phyloP scores from a whole-genome alignment of 2,329 filamentous ascomycete genomes.

The Ophiostoma himal-ulmi region DNA sequence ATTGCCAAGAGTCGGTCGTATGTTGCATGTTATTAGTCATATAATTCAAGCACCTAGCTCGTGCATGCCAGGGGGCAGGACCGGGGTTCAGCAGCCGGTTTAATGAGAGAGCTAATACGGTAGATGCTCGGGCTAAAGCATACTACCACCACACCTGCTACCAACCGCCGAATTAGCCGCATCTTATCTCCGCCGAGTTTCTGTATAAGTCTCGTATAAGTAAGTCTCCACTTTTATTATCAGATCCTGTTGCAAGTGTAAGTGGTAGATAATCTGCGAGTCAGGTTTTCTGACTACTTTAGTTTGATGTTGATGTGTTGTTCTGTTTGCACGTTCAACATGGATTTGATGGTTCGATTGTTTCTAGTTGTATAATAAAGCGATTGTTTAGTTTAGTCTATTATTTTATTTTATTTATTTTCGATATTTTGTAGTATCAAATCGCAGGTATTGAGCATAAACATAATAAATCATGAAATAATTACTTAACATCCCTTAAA shows the following conservation, averaged over 20 bases:
- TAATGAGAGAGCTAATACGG: not conserved
- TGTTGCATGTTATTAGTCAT: not conserved
- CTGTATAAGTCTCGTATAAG: conserved; percentile 4
- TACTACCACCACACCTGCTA: not conserved
- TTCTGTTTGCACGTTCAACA: too few relatives aligned
- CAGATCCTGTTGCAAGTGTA: conserved; percentile 11
- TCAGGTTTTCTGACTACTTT: too few relatives aligned
- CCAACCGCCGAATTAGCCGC: not conserved
- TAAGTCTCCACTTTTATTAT: conserved; percentile 15
- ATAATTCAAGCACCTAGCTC: not conserved
- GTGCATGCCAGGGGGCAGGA: not conserved
- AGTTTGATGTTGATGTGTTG: too few relatives aligned
- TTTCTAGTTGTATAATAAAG: too few relatives aligned
- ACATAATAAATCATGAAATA: too few relatives aligned
- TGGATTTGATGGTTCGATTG: too few relatives aligned
- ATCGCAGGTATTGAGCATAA: too few relatives aligned
- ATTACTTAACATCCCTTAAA: too few relatives aligned
- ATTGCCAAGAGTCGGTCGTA: not conserved
- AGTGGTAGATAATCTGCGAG: not conserved
- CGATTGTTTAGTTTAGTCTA: too few relatives aligned
- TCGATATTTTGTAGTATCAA: too few relatives aligned
- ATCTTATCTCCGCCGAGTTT: conserved; percentile 23
- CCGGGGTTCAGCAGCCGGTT: not conserved
- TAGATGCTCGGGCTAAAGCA: not conserved
- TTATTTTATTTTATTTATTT: too few relatives aligned